Evolutionary conservation across 805 yeast genomes (phyloP).

Genomic region (Cyberlindnera nakhonratchasimensis): DNA sequence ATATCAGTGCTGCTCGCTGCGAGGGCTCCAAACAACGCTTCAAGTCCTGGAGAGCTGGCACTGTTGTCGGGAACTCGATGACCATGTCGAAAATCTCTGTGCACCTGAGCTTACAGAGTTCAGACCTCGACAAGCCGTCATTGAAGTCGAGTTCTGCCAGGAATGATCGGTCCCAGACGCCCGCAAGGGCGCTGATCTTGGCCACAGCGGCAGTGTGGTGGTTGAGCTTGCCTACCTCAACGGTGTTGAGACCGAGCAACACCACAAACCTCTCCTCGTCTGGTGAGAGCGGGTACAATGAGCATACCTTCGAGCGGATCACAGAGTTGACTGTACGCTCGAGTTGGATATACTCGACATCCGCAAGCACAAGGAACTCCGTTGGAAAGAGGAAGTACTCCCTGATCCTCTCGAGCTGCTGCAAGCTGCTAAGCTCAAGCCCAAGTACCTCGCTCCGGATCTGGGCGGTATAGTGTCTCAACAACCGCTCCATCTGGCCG

Average conservation of each 20-base stretch:
- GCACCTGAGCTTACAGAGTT: slow-evolving; percentile 41
- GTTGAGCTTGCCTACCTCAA: slow-evolving; percentile 11
- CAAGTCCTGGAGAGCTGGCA: slow-evolving; percentile 54
- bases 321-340: slow-evolving; percentile 22
- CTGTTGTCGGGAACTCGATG: slow-evolving; percentile 47
- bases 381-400: slow-evolving; percentile 25
- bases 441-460: slow-evolving; percentile 15
- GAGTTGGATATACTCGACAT: slow-evolving; percentile 11
- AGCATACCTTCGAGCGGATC: slow-evolving; percentile 11
- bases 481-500: slow-evolving; percentile 8
- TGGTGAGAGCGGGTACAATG: not conserved
- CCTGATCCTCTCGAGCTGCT: slow-evolving; percentile 15
- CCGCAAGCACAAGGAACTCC: slow-evolving; percentile 15
- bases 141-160: slow-evolving; percentile 9
- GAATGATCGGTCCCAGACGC: slow-evolving; percentile 21
- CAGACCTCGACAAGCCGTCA: slow-evolving; percentile 11
- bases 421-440: slow-evolving; percentile 1
- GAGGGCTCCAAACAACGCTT: slow-evolving; percentile 46
- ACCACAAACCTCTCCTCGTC: slow-evolving; percentile 17
- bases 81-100: slow-evolving; percentile 60
- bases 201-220: slow-evolving; percentile 11
- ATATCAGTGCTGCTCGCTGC: slow-evolving; percentile 52
- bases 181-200: slow-evolving; percentile 8
- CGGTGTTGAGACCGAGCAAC: slow-evolving; percentile 22
- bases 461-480: slow-evolving; percentile 18